Evolutionary conservation across 2,329 filamentous ascomycete species (phyloP).

Genomic region (Lasiodiplodia sp.): DNA sequence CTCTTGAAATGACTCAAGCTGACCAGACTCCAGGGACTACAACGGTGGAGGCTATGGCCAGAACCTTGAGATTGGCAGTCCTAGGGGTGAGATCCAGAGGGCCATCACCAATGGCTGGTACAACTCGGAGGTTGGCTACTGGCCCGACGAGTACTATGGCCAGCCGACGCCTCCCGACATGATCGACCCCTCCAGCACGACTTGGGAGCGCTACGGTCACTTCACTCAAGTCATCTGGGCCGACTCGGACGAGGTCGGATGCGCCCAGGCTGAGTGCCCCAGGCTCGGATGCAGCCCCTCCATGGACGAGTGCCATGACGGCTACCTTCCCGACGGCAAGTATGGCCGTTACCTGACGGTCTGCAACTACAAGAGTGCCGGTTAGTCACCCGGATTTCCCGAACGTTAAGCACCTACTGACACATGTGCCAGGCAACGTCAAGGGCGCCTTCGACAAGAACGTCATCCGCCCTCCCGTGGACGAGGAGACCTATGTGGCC

Average conservation of each 20-base stretch:
- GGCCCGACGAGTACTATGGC: conserved; percentile 1
- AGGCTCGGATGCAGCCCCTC: background rate
- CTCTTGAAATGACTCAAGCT: background rate
- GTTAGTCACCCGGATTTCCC: background rate
- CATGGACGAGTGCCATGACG: background rate
- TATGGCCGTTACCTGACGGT: background rate
- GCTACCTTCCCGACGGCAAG: background rate
- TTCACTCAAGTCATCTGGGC: conserved; percentile 22
- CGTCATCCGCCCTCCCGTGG: background rate
- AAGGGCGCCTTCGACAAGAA: background rate
- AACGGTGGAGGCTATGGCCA: conserved; percentile 14
- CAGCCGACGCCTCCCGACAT: background rate
- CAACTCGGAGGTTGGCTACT: conserved; percentile 1
- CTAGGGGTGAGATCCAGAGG: background rate
- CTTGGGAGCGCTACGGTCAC: conserved; percentile 14
- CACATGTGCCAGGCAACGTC: background rate
- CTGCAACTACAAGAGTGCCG: conserved; percentile 10
- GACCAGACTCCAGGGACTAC: background rate
- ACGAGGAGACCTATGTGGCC: background rate
- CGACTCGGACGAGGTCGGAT: background rate
- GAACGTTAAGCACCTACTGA: background rate
- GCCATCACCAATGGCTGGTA: conserved; percentile 19
- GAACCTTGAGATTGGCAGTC: conserved; percentile 11
- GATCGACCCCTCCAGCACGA: background rate
- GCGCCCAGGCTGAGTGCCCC: background rate